Evolutionary conservation across 2,329 filamentous ascomycete genomes (phyloP).

Genomic region (Phialophora verrucosa): DNA sequence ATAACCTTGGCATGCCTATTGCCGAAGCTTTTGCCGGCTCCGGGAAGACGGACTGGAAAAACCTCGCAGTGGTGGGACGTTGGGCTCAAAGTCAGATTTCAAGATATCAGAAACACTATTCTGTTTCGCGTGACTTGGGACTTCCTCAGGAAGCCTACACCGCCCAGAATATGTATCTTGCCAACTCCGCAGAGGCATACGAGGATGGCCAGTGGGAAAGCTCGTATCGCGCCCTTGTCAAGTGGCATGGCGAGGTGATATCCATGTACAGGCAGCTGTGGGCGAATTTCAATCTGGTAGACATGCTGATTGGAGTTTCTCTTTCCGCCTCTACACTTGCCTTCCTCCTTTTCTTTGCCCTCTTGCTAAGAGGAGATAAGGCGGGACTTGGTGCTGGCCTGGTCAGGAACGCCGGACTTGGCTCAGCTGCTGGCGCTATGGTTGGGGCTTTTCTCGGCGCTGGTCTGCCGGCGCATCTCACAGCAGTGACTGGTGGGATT

Average conservation of each 20-base stretch:
- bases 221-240: constrained; percentile 64
- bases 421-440: constrained; percentile 53
- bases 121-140: constrained; percentile 44
- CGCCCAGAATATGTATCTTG: constrained; percentile 27
- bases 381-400: constrained; percentile 60
- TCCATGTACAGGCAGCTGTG: constrained; percentile 81
- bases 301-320: constrained; percentile 79
- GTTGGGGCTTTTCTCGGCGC: constrained; percentile 39
- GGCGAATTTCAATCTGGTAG: constrained; percentile 87
- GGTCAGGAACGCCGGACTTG: constrained; percentile 58
- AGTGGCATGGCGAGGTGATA: constrained; percentile 80
- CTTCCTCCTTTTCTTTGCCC: constrained; percentile 74
- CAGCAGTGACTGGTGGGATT: constrained; percentile 38
- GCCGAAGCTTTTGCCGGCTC: constrained; percentile 80
- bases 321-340: constrained; percentile 72
- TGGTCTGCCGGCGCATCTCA: constrained; percentile 29
- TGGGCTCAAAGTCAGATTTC: constrained; percentile 84
- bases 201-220: constrained; percentile 43
- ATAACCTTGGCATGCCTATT: constrained; percentile 90
- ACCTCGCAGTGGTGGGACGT: constrained; percentile 76
- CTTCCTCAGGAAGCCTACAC: constrained; percentile 28
- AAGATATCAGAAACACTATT: constrained; percentile 86
- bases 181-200: constrained; percentile 37
- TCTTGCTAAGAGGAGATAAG: constrained; percentile 59
- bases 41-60: constrained; percentile 66